Evolutionary conservation across 73 alveolate species (phyloP).

Genomic region (Diophrys appendiculata): DNA sequence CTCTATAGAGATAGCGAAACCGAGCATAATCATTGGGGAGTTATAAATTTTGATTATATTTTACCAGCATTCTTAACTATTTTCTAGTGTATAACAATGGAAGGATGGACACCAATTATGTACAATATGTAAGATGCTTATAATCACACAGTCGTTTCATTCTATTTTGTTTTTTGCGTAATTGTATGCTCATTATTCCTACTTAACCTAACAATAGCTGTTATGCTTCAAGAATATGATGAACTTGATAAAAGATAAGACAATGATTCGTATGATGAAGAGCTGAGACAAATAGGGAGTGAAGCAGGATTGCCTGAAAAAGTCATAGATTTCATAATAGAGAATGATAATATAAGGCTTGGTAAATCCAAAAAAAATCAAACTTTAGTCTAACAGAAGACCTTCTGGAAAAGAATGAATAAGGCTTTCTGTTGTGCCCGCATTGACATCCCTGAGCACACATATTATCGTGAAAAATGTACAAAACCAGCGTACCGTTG

Average conservation of each 20-base stretch:
- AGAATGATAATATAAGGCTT: too few species aligned
- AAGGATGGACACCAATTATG: conserved; percentile 57
- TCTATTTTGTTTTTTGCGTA: conserved; percentile 32
- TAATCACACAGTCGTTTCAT: conserved; percentile 6
- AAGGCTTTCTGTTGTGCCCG: neutral
- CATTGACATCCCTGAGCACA: conserved; percentile 6
- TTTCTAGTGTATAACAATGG: conserved; percentile 43
- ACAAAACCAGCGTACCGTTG: neutral
- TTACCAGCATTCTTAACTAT: conserved; percentile 39
- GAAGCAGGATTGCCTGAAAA: conserved; percentile 4
- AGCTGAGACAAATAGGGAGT: conserved; percentile 10
- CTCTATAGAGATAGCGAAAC: conserved; percentile 26
- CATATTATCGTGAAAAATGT: neutral
- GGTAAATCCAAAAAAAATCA: too few species aligned
- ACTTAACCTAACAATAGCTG: conserved; percentile 50
- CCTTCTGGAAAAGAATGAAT: too few species aligned
- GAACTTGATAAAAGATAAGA: conserved; percentile 49
- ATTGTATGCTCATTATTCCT: conserved; percentile 35
- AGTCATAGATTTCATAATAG: neutral
- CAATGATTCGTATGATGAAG: too few species aligned
- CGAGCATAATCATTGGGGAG: conserved; percentile 25
- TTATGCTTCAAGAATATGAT: conserved; percentile 49
- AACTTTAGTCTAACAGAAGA: too few species aligned
- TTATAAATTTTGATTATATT: conserved; percentile 49
- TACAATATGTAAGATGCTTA: conserved; percentile 47